Percentiles rank a stretch among this genome's conserved stretches.
phyloP scores from a whole-genome alignment of 2,329 filamentous ascomycete species.

The Bipolaris victoriae region DNA sequence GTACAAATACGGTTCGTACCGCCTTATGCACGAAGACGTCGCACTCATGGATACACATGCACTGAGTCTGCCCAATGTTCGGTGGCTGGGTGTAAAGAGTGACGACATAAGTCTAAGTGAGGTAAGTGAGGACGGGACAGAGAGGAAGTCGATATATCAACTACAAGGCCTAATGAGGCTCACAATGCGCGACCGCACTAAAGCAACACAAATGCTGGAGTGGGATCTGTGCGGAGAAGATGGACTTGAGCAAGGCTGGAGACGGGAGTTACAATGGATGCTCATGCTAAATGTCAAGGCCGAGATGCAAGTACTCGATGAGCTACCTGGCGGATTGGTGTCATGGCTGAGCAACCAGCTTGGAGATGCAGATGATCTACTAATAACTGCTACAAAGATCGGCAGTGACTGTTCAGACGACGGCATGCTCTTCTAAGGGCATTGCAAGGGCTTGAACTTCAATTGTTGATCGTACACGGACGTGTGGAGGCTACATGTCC shows the following conservation, averaged over 20 bases:
- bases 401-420: conserved; percentile 26
- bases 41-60: conserved; percentile 45
- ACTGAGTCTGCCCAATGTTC: conserved; percentile 56
- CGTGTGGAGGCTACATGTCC: background rate
- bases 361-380: conserved; percentile 9
- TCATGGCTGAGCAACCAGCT: conserved; percentile 39
- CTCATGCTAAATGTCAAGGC: conserved; percentile 75
- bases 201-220: conserved; percentile 62
- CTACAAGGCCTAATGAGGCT: conserved; percentile 58
- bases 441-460: background rate
- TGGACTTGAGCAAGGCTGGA: conserved; percentile 50
- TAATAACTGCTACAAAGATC: conserved; percentile 1
- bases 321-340: conserved; percentile 39
- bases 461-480: background rate
- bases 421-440: conserved; percentile 34
- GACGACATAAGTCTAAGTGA: conserved; percentile 35
- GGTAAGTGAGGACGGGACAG: conserved; percentile 20
- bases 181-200: conserved; percentile 63
- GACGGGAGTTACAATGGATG: conserved; percentile 72
- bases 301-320: conserved; percentile 75
- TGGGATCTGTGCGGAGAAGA: conserved; percentile 46
- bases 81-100: conserved; percentile 68
- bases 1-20: conserved; percentile 73
- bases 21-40: conserved; percentile 64
- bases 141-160: conserved; percentile 19